Base-by-base conservation (phyloP, 1,139 yeast genomes). In the Sugiyamaella pinicola region DNA sequence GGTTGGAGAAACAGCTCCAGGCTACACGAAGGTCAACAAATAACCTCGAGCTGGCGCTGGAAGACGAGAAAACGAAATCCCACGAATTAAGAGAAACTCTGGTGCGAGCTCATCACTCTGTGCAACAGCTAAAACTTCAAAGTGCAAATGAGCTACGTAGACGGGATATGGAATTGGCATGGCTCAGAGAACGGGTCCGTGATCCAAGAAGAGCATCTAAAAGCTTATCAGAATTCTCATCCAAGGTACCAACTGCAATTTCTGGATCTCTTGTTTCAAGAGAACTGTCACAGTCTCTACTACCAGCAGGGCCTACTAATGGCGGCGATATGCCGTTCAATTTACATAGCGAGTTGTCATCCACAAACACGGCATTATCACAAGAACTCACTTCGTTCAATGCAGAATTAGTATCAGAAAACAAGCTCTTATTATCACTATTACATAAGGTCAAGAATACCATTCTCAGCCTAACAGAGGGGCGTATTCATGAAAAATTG, bases 81-180 rank as follows among this genome's bases (percentile, higher is more conserved):
- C 49, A 47, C 18, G 56, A 55, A 10, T 29, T 55, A 21, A 38
- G 51, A 12, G 62, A 55, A n/a, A 53, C 49, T 12, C 41, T 41
- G 1, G 8, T 40, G 10, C 40, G 46, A 4, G 34, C 47, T n/a
- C 50, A 47, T 17, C 29, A 48, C 8, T 49, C 56, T 9, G 46
- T 58, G 7, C 59, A 57, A 26, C 61, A 61, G 44, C 34, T 54
- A 43, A 52, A 56, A 18, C 52, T 46, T 28, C 66, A 62, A 50
- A 61, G 58, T 53, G 61, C 66, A 2, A 63, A 60, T 34, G 69
- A 65, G 41, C 54, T 65, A 39, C 53, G 69, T 7, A 64, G 57
- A 47, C 50, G 63, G 5, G 69, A 65, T 47, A 57, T 65, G 22
- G 63, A 63, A 21, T 51, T 64, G 19, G 57, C 61, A 29, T 40